These are phyloP conservation scores for Linnemannia elongata DNA, from an alignment of 192 early-diverging fungal genomes.

Conservation along the genomic window DNA sequence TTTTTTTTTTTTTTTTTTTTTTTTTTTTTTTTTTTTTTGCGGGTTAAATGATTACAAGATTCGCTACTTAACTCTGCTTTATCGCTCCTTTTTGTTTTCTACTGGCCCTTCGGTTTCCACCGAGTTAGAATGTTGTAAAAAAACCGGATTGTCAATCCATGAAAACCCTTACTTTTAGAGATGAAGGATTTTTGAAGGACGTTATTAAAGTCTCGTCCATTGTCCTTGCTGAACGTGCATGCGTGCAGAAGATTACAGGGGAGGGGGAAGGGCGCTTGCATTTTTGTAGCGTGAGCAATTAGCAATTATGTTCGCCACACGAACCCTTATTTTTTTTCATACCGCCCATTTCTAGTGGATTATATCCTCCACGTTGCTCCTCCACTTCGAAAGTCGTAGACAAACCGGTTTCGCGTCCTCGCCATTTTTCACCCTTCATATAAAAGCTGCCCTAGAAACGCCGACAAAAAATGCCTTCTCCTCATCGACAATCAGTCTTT, in stretches of 20 bases:
- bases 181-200: background rate
- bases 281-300: background rate
- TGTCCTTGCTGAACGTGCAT: background rate
- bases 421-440: background rate
- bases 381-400: background rate
- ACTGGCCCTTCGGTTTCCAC: background rate
- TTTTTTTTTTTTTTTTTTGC: too few species aligned
- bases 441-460: background rate
- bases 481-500: background rate
- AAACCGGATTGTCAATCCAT: background rate
- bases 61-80: background rate
- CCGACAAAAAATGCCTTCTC: background rate
- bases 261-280: too few species aligned
- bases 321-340: background rate
- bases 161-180: background rate
- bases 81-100: background rate
- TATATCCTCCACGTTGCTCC: background rate
- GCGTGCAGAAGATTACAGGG: background rate
- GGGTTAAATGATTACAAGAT: background rate
- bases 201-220: background rate
- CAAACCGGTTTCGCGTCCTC: background rate
- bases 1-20: too few species aligned
- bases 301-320: background rate
- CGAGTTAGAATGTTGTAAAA: background rate
- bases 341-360: background rate